Conservation (phyloP, 2,329 filamentous ascomycete genomes). For the Macroventuria anomochaeta region DNA sequence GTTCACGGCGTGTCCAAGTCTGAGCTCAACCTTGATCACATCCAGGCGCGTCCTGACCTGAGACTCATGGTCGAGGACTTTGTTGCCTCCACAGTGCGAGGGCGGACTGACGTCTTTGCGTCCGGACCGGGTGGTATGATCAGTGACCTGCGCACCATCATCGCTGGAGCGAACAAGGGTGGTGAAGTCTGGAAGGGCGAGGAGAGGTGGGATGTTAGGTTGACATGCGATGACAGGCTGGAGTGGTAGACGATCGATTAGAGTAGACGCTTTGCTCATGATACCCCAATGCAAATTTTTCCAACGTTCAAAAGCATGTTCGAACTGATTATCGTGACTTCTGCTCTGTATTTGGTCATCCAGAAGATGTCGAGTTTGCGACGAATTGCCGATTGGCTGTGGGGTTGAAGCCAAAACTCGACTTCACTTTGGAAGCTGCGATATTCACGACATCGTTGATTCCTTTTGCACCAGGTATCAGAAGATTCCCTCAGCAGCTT, state of each 20-base stretch:
- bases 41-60: slow-evolving; percentile 33
- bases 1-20: slow-evolving; percentile 40
- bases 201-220: slow-evolving; percentile 38
- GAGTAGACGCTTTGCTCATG: slow-evolving; percentile 17
- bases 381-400: too few relatives aligned
- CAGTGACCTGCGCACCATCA: slow-evolving; percentile 40
- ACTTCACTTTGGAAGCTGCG: too few relatives aligned
- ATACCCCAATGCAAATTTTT: slow-evolving; percentile 30
- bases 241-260: slow-evolving; percentile 34
- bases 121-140: slow-evolving; percentile 44
- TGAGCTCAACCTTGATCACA: slow-evolving; percentile 35
- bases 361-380: too few relatives aligned
- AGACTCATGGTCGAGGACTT: slow-evolving; percentile 31
- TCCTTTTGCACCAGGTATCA: too few relatives aligned
- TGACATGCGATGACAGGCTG: slow-evolving; percentile 43
- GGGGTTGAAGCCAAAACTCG: too few relatives aligned
- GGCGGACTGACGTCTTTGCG: slow-evolving; percentile 41
- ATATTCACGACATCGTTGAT: too few relatives aligned
- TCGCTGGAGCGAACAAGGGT: slow-evolving; percentile 42
- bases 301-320: not conserved
- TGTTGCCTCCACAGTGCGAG: slow-evolving; percentile 30
- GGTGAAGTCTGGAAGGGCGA: slow-evolving; percentile 43
- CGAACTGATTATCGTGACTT: not conserved
- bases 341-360: too few relatives aligned
- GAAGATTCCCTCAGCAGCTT: too few relatives aligned